A percentile compares a stretch with the other conserved stretches of the same genome.
phyloP scores from a whole-genome alignment of 768 basidiomycete genomes.

The Leucosporidium yakuticum region DNA sequence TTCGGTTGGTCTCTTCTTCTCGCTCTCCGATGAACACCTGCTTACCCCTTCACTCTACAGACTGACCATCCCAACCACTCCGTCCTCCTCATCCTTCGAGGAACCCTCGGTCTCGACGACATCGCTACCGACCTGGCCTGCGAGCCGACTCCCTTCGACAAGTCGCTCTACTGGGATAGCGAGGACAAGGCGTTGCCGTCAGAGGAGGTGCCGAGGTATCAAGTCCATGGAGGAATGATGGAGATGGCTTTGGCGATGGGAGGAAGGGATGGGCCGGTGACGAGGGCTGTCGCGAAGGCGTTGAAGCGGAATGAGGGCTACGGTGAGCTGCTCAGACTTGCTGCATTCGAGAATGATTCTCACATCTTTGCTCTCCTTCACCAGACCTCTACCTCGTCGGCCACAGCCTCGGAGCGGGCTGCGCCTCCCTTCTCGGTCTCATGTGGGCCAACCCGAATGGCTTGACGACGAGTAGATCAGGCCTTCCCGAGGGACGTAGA shows the following conservation, averaged over 20 bases:
- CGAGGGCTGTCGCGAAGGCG: slow-evolving; percentile 1
- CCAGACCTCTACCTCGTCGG: background rate
- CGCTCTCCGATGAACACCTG: too few relatives aligned
- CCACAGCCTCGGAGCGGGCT: background rate
- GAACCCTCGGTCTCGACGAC: slow-evolving; percentile 9
- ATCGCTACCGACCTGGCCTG: slow-evolving; percentile 6
- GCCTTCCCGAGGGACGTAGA: background rate
- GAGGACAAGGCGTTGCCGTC: background rate
- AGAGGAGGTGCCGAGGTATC: background rate
- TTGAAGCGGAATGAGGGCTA: background rate
- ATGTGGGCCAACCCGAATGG: background rate
- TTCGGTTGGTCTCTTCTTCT: too few relatives aligned
- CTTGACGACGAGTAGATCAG: background rate
- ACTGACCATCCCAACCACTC: background rate
- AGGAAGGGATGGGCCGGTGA: background rate
- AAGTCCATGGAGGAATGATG: slow-evolving; percentile 3
- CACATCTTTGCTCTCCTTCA: background rate
- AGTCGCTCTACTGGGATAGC: background rate
- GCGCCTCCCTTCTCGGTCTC: slow-evolving; percentile 1
- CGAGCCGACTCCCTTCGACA: background rate
- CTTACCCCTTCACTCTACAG: background rate
- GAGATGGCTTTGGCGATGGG: slow-evolving; percentile 3
- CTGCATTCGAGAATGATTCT: background rate
- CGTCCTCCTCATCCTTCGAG: background rate
- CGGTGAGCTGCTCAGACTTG: background rate